Evolutionary conservation across 2,329 filamentous ascomycete species (phyloP).

Genomic region (Colletotrichum sp.): DNA sequence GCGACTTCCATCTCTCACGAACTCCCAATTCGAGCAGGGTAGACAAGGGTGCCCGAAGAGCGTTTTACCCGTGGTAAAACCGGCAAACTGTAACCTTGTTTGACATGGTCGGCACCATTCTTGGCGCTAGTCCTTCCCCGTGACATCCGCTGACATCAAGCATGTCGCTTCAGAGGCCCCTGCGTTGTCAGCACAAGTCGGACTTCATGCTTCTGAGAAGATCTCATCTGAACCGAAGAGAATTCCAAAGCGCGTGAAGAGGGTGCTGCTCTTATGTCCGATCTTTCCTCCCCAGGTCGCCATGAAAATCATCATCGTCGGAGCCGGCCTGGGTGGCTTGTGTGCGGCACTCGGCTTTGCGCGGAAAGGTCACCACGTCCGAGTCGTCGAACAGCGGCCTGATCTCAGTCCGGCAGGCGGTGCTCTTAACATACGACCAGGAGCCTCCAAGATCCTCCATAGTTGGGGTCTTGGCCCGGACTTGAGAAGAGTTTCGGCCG

Average conservation of each 20-base stretch:
- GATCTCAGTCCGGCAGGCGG: constrained; percentile 20
- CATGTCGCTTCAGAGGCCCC: background rate
- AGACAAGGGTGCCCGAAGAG: accelerated
- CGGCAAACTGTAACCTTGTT: background rate
- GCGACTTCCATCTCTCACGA: background rate
- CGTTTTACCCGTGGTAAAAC: background rate
- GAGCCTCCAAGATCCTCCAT: constrained; percentile 21
- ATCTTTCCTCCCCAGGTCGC: too few relatives aligned
- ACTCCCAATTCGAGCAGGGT: background rate
- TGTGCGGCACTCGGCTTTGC: constrained; percentile 23
- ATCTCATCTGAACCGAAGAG: background rate
- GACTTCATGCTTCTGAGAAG: background rate
- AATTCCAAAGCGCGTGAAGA: accelerated
- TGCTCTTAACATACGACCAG: constrained; percentile 23
- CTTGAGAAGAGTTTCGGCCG: background rate
- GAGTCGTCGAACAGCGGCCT: constrained; percentile 23
- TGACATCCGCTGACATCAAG: background rate
- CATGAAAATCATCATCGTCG: constrained; percentile 26
- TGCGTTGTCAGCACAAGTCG: background rate
- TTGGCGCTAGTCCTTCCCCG: background rate
- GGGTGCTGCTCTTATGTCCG: too few relatives aligned
- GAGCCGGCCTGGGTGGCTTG: constrained; percentile 26
- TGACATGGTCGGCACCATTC: background rate
- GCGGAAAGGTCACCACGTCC: constrained; percentile 17
- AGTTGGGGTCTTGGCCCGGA: constrained; percentile 18